These are phyloP conservation scores for Scleroderma bovista DNA, from an alignment of 768 basidiomycete species.

Conservation along the genomic window DNA sequence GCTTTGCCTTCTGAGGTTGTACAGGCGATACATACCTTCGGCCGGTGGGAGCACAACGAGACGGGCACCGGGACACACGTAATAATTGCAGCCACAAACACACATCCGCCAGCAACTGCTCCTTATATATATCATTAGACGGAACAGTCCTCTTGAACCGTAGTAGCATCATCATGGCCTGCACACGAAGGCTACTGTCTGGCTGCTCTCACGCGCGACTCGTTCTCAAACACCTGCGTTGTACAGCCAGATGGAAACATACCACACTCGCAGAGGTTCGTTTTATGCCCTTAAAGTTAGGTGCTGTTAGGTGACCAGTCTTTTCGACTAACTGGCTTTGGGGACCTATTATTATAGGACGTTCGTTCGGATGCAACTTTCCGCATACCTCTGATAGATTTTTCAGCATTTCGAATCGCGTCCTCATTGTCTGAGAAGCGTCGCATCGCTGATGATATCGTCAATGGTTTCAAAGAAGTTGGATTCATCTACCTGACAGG, in stretches of 20 bases:
- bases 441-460: conserved; percentile 60
- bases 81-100: no score
- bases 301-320: no score
- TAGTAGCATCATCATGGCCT: neutral
- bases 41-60: no score
- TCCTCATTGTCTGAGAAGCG: conserved; percentile 51
- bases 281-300: neutral
- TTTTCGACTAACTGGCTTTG: neutral
- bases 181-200: conserved; percentile 4
- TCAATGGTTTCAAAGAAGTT: conserved; percentile 70
- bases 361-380: conserved; percentile 38
- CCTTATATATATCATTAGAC: no score
- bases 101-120: no score
- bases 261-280: conserved; percentile 25
- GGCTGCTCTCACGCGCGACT: conserved; percentile 11
- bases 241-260: conserved; percentile 9
- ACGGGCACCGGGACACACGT: no score
- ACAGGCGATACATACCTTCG: no score
- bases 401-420: conserved; percentile 56
- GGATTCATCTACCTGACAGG: conserved; percentile 76
- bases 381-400: conserved; percentile 74
- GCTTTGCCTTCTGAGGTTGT: no score
- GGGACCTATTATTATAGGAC: conserved; percentile 30
- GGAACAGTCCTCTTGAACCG: no score
- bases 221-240: conserved; percentile 3